A percentile compares a stretch with the other conserved stretches of the same genome.
These are phyloP conservation scores for Meyerozyma carpophila DNA, from an alignment of 1,139 yeast genomes.

Conservation along the genomic window DNA sequence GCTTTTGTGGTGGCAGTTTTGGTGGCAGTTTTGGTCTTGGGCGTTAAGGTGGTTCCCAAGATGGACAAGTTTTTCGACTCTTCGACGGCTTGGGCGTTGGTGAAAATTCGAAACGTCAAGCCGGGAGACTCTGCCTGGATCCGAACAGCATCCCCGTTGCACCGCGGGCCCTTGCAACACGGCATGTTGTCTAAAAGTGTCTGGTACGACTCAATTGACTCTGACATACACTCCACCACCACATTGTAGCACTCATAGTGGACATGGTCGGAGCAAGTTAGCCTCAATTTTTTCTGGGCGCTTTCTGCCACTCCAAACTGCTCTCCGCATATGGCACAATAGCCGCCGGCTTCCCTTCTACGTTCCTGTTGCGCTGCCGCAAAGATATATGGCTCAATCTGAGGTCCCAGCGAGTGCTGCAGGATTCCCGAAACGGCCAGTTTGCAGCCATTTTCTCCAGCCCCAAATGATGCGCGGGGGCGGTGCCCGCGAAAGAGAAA, in stretches of 20 bases:
- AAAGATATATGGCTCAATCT: background rate
- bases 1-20: background rate
- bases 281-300: conserved; percentile 2
- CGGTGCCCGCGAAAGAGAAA: background rate
- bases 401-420: background rate
- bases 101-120: background rate
- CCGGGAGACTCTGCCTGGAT: conserved; percentile 2
- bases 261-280: conserved; percentile 34
- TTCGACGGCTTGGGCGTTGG: background rate
- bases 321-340: background rate
- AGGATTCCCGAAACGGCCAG: background rate
- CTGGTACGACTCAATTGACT: conserved; percentile 1
- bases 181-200: conserved; percentile 7
- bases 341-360: background rate
- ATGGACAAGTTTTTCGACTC: background rate
- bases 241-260: conserved; percentile 34
- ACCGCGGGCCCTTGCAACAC: conserved; percentile 6
- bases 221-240: conserved; percentile 11
- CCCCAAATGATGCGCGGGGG: background rate
- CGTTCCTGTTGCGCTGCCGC: background rate
- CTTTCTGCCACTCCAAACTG: background rate
- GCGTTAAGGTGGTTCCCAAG: background rate
- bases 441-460: background rate
- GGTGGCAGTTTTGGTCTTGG: background rate
- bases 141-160: conserved; percentile 4